These are phyloP conservation scores for Eimeria tenella DNA, from an alignment of 169 alveolate genomes.

Conservation along the genomic window DNA sequence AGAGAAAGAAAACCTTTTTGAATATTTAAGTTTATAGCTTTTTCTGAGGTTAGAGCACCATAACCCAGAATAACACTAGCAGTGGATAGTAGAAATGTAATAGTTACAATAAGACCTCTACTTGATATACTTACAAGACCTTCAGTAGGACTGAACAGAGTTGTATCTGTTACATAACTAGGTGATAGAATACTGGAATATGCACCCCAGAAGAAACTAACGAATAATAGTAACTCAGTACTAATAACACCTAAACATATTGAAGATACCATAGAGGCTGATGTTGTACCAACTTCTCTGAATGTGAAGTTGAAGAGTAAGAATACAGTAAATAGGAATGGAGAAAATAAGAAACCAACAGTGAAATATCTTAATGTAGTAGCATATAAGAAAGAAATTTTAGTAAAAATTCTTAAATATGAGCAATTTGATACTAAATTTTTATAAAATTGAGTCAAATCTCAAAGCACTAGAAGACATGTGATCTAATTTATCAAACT, in stretches of 20 bases:
- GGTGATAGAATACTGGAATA: neutral
- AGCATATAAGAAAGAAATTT: neutral
- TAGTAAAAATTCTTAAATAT: neutral
- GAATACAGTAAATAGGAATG: too few species aligned
- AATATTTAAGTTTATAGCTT: neutral
- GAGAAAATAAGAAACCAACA: neutral
- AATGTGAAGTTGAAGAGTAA: neutral
- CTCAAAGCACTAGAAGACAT: neutral
- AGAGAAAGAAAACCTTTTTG: neutral
- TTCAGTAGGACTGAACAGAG: neutral
- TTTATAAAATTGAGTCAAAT: neutral
- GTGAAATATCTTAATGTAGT: neutral
- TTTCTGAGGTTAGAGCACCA: neutral
- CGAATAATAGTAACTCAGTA: neutral
- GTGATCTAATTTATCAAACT: conserved; percentile 11
- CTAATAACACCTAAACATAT: neutral
- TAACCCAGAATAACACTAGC: neutral
- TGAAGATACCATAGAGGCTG: neutral
- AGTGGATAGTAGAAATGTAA: neutral
- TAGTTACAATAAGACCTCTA: neutral
- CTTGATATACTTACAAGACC: neutral
- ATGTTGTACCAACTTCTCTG: neutral
- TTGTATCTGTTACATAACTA: neutral
- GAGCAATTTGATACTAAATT: neutral
- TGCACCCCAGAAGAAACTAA: conserved; percentile 27